phyloP scores from a whole-genome alignment of 2,329 filamentous ascomycete species.

The Penicillium sp. region DNA sequence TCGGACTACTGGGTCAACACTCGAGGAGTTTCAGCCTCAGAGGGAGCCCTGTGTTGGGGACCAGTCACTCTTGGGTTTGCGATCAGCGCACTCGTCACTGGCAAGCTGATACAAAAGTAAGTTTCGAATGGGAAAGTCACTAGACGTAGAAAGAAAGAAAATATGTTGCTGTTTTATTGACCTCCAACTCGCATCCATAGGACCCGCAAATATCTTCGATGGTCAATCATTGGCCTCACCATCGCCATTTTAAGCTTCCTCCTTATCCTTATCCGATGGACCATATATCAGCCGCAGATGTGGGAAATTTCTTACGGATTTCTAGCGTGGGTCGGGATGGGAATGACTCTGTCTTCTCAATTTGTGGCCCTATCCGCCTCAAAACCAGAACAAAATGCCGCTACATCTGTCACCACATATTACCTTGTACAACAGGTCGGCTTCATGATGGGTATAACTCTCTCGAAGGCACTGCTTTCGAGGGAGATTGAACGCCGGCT shows the following conservation, averaged over 20 bases:
- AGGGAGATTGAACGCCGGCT: not conserved
- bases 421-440: constrained; percentile 14
- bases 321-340: constrained; percentile 1
- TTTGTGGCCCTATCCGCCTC: constrained; percentile 13
- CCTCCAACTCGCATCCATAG: not conserved
- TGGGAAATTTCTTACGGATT: constrained; percentile 10
- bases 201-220: not conserved
- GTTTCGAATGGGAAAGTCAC: not conserved
- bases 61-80: not conserved
- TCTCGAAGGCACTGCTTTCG: not conserved
- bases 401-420: constrained; percentile 11
- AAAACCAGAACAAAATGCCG: not conserved
- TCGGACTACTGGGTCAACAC: not conserved
- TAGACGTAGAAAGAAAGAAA: too few relatives aligned
- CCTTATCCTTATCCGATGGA: constrained; percentile 8
- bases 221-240: not conserved
- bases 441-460: constrained; percentile 7
- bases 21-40: not conserved
- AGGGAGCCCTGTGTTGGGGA: not conserved
- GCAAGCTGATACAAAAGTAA: not conserved
- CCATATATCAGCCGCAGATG: not conserved
- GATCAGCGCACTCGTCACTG: not conserved
- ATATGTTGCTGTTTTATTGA: not conserved
- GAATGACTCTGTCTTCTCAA: constrained; percentile 9
- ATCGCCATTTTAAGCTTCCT: not conserved